phyloP scores from a whole-genome alignment of 2,329 filamentous ascomycete species.

The Clarireedia hainanense region DNA sequence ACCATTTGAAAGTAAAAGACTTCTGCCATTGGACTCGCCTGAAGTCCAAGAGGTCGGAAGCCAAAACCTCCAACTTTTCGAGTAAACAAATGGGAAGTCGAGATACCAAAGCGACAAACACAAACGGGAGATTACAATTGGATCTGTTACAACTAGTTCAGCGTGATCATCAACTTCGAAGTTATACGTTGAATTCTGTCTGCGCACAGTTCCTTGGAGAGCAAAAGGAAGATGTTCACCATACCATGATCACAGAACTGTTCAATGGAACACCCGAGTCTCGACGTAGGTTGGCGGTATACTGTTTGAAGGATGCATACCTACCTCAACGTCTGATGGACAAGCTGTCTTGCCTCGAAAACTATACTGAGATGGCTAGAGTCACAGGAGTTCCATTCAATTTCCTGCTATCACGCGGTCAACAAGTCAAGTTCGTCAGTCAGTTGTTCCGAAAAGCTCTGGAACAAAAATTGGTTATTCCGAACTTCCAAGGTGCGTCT shows the following conservation, averaged over 20 bases:
- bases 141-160: slow-evolving; percentile 94
- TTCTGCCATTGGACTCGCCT: slow-evolving; percentile 89
- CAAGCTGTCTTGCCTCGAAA: slow-evolving; percentile 96
- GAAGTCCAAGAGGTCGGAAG: slow-evolving; percentile 59
- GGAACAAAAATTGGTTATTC: slow-evolving; percentile 89
- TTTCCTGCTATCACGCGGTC: slow-evolving; percentile 80
- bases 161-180: slow-evolving; percentile 87
- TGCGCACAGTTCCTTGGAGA: slow-evolving; percentile 91
- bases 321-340: slow-evolving; percentile 91
- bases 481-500: slow-evolving; percentile 65
- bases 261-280: slow-evolving; percentile 96
- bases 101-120: slow-evolving; percentile 91
- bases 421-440: slow-evolving; percentile 96
- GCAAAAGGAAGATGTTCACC: slow-evolving; percentile 97
- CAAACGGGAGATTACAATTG: slow-evolving; percentile 84
- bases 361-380: slow-evolving; percentile 99
- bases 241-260: slow-evolving; percentile 98
- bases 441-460: slow-evolving; percentile 92
- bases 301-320: slow-evolving; percentile 97
- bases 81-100: slow-evolving; percentile 98
- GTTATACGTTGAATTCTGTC: slow-evolving; percentile 95
- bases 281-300: slow-evolving; percentile 80
- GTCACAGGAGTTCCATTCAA: slow-evolving; percentile 98
- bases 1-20: slow-evolving; percentile 66
- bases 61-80: slow-evolving; percentile 78